Base-by-base conservation (phyloP, 495 filamentous ascomycete species). In the Aspergillus carlsbadensis region DNA sequence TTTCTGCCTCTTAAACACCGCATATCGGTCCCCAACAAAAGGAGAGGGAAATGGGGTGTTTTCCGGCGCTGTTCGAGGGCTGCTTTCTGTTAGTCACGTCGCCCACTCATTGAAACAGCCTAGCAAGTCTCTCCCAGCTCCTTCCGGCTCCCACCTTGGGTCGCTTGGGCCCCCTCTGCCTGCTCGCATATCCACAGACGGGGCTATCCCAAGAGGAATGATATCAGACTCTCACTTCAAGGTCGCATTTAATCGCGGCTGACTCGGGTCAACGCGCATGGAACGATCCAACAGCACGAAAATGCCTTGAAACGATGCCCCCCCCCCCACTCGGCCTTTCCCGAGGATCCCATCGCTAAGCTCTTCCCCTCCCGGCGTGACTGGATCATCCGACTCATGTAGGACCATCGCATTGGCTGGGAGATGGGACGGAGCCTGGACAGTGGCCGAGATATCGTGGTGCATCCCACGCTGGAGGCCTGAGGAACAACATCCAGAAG, bases 81-180 rank as follows among this genome's bases (percentile, higher is more conserved):
- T 17, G 37, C 50, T 57, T 36, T 8, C 11, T 17, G 36, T 57
- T 57, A 43, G 45, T 57, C 45, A 57, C 18, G 10, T 15, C 17
- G n/a, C 15, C 24, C 26, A 36, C 35, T 57, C 54, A 57, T 33
- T 6, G 14, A 57, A 50, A 29, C 35, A 15, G 14, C 18, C 11
- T 50, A 26, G 26, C 26, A 29, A 17, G 29, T 22, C 34, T 11
- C 39, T n/a, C 15, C 17, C 14, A 44, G 33, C 26, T 17, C 51
- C 26, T 31, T 31, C 24, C 22, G 8, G 18, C 35, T 35, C 26
- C 4, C 18, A 0, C 18, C 7, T 20, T 33, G 10, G 10, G 5
- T 48, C 44, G 54, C 54, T 49, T 49, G 36, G 54, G 44, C 54
- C 54, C 5, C 45, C 54, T 42, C 15, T 4, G 10, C 34, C 43